Conservation (phyloP, 345 rosid genomes). For the Ceriops zippeliana region DNA sequence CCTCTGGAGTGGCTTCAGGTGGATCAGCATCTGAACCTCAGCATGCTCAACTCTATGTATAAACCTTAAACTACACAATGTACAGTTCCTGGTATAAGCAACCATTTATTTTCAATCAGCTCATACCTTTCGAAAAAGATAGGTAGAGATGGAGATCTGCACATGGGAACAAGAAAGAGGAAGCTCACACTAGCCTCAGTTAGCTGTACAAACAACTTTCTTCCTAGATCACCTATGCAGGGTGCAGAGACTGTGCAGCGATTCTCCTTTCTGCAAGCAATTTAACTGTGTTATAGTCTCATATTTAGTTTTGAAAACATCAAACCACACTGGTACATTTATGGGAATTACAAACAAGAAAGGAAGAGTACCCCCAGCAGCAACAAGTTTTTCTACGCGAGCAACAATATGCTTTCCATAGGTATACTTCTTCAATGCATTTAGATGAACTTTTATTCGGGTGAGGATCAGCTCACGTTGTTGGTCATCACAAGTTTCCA, state of each 20-base stretch:
- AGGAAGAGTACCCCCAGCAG: constrained; percentile 61
- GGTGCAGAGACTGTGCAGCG: constrained; percentile 46
- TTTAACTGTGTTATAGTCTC: background rate
- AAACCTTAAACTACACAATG: constrained; percentile 66
- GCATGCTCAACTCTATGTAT: constrained; percentile 47
- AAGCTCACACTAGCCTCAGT: constrained; percentile 49
- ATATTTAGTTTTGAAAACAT: background rate
- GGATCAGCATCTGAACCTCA: constrained; percentile 37
- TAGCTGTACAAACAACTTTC: constrained; percentile 63
- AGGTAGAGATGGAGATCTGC: constrained; percentile 25
- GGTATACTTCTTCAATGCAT: constrained; percentile 77
- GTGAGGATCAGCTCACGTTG: constrained; percentile 68
- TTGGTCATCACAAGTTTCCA: constrained; percentile 76
- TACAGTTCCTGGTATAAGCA: constrained; percentile 57
- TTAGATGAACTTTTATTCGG: constrained; percentile 70
- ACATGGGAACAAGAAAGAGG: constrained; percentile 27
- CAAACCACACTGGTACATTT: background rate
- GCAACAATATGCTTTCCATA: constrained; percentile 86
- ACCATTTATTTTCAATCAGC: constrained; percentile 46
- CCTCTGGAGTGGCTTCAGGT: constrained; percentile 33
- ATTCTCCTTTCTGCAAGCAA: constrained; percentile 61
- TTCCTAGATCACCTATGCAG: constrained; percentile 40
- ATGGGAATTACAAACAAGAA: background rate
- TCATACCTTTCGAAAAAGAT: constrained; percentile 40
- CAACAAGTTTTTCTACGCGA: constrained; percentile 84